Evolutionary conservation across 169 alveolate species (phyloP).

Genomic region (Plasmodium inui): DNA sequence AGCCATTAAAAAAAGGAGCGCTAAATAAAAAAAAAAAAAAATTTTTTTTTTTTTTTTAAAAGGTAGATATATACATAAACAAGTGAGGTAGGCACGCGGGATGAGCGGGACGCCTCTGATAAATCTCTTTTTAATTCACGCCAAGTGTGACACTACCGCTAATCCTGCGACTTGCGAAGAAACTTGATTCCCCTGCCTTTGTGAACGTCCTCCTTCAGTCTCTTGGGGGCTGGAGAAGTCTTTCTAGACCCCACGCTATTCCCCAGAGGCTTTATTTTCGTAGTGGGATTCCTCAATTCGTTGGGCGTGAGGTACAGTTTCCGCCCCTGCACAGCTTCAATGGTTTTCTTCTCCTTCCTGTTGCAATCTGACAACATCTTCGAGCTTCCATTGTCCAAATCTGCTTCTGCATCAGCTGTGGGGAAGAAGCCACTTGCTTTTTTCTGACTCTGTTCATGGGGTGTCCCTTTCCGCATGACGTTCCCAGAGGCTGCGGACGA

Average conservation of each 20-base stretch:
- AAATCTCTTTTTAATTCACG: not conserved
- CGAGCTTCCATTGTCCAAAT: not conserved
- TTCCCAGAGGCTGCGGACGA: not conserved
- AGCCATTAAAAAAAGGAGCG: not conserved
- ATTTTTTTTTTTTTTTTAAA: too few species aligned
- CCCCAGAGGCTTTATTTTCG: constrained; percentile 4
- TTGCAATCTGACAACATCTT: not conserved
- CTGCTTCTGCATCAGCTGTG: not conserved
- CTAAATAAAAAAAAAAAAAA: not conserved
- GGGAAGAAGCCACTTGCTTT: not conserved
- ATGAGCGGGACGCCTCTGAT: not conserved
- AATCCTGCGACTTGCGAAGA: constrained; percentile 22
- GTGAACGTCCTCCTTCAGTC: constrained; percentile 30
- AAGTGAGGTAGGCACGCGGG: not conserved
- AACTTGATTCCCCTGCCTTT: constrained; percentile 28
- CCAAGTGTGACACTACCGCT: not conserved
- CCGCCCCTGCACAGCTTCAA: not conserved
- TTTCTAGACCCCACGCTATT: constrained; percentile 1
- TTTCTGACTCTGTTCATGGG: not conserved
- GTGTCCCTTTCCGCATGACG: not conserved
- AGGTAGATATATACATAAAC: not conserved
- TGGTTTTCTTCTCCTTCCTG: constrained; percentile 20
- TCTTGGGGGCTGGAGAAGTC: constrained; percentile 29
- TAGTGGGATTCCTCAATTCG: not conserved
- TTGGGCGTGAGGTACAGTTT: not conserved